Evolutionary conservation across 78 protist genomes (phyloP).

Genomic region (Protostelium mycophagum): DNA sequence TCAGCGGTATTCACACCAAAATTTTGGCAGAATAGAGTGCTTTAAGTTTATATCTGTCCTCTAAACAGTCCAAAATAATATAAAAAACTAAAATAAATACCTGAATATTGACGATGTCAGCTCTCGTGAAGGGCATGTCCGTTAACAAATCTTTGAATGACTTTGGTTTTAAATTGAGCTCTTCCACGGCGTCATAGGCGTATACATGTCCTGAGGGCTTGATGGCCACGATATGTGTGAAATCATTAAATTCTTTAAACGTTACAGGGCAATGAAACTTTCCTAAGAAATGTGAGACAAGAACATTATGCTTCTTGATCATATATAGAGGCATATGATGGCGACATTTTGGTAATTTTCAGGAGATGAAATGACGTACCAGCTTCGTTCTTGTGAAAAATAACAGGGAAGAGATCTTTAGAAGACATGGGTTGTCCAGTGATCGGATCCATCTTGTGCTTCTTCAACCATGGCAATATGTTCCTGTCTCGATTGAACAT

Average conservation of each 20-base stretch:
- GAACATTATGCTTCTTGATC: neutral
- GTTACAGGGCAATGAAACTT: slow-evolving; percentile 83
- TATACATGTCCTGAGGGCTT: slow-evolving; percentile 83
- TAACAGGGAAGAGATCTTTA: slow-evolving; percentile 56
- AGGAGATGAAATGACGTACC: slow-evolving; percentile 13
- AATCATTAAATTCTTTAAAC: slow-evolving; percentile 79
- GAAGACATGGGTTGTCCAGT: slow-evolving; percentile 76
- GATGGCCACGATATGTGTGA: slow-evolving; percentile 77
- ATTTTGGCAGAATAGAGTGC: slow-evolving; percentile 31
- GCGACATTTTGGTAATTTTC: neutral
- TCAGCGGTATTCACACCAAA: slow-evolving; percentile 21
- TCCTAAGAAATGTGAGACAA: slow-evolving; percentile 17
- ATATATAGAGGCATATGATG: neutral
- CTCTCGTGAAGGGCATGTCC: slow-evolving; percentile 70
- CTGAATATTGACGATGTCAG: slow-evolving; percentile 70
- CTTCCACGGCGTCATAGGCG: slow-evolving; percentile 71
- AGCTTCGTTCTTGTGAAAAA: slow-evolving; percentile 51
- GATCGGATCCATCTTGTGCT: slow-evolving; percentile 71
- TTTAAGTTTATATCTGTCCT: slow-evolving; percentile 17
- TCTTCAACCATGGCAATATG: slow-evolving; percentile 79
- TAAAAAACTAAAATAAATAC: slow-evolving; percentile 5
- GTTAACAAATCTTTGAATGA: slow-evolving; percentile 71
- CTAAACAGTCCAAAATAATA: neutral
- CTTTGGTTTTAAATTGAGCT: slow-evolving; percentile 70
- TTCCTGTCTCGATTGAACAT: slow-evolving; percentile 12